Evolutionary conservation across 2,329 filamentous ascomycete genomes (phyloP), one percentile per base, ranked within the genome.

Genomic region (Alternaria ethzedia): DNA sequence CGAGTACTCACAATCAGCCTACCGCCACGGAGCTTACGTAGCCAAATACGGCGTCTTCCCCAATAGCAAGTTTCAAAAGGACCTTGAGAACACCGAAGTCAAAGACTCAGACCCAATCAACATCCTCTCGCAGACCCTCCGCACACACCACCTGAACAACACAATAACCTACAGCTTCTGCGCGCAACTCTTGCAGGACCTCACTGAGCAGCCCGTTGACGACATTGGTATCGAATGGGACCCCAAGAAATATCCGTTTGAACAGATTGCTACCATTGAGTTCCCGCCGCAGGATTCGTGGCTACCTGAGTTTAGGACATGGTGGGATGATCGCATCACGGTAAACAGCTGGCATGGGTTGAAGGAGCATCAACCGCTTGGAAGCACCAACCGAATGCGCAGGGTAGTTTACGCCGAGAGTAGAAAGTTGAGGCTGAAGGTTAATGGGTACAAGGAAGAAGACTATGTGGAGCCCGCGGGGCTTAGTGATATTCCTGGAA

Each of bases 1-100:
- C 11, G 72, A 82, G 60, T 84, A 86, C 73, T 83, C 82, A 0
- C 83, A 86, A 69, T 81, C 79, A 13, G 82, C 84, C 0, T 85
- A 84, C 67, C 82, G 82, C 21, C 85, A 82, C 63, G 83, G 83
- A 20, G 77, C 82, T 54, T 83, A 83, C 61, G 79, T 85, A 3
- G 78, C 80, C 54, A 86, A 86, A 65, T 85, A 84, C 64, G 79
- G 78, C 56, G 77, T 85, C 26, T 79, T 83, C 6, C 84, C 83
- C 0, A 79, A 75, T 13, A 73, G 74, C 3, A 74, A 81, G 5
- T 81, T 76, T 2, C 81, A 84, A 68, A 77, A 76, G 51, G 81
- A 80, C 54, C 75, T 82, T 41, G 76, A 79, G 17, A 77, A 84
- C 60, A 78, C 73, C 1, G 75, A 71, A 20, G 68, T 72, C 43